Conservation (phyloP, 1,139 yeast genomes). For the Pichia sp. region DNA sequence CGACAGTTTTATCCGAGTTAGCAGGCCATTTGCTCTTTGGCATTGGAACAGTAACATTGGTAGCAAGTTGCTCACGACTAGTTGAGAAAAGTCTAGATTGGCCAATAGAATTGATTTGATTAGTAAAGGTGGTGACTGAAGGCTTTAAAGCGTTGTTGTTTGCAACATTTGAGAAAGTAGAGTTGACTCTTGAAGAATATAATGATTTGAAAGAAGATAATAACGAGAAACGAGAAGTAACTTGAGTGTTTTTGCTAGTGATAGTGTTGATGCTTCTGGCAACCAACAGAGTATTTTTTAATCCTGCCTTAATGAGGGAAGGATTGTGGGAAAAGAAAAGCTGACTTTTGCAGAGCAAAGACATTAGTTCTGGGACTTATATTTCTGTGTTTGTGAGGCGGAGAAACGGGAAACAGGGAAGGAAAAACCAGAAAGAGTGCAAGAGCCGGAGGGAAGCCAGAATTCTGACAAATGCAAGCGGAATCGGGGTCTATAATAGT, state of each 20-base stretch:
- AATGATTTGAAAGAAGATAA: not conserved
- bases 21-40: constrained; percentile 31
- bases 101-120: not conserved
- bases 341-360: constrained; percentile 36
- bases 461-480: too few species aligned
- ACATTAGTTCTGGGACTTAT: constrained; percentile 1
- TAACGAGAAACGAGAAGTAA: not conserved
- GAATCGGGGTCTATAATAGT: too few species aligned
- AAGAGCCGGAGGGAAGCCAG: too few species aligned
- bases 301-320: constrained; percentile 35
- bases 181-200: not conserved
- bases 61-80: not conserved
- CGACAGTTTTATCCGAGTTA: constrained; percentile 54
- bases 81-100: constrained; percentile 14
- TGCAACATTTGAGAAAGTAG: not conserved
- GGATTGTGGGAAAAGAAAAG: constrained; percentile 46
- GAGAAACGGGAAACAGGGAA: not conserved
- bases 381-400: too few species aligned
- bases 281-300: constrained; percentile 22
- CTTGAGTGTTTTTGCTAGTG: not conserved
- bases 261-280: constrained; percentile 16
- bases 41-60: not conserved
- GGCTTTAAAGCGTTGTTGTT: not conserved
- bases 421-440: too few species aligned
- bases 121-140: not conserved